These are phyloP conservation scores for Phoma sp. DNA, from an alignment of 2,329 filamentous ascomycete genomes.

Conservation along the genomic window DNA sequence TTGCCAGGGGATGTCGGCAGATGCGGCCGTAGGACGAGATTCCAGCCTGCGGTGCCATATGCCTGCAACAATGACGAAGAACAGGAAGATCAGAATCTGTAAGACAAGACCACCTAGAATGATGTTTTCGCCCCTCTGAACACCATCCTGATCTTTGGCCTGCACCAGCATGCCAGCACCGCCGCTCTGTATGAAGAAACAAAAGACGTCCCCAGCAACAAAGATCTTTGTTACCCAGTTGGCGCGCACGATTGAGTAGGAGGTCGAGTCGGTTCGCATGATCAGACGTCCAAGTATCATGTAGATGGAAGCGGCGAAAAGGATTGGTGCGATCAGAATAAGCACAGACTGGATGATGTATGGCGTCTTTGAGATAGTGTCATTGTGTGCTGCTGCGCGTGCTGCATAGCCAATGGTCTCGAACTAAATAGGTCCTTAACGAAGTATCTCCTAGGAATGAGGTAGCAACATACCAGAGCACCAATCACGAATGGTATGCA, in stretches of 20 bases:
- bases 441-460: not conserved
- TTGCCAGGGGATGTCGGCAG: constrained; percentile 40
- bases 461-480: constrained; percentile 52
- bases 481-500: constrained; percentile 58
- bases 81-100: constrained; percentile 63
- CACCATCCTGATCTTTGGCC: constrained; percentile 26
- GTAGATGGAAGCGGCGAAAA: constrained; percentile 57
- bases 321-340: constrained; percentile 52
- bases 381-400: constrained; percentile 38
- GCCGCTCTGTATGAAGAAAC: constrained; percentile 58
- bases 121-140: constrained; percentile 56
- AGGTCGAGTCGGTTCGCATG: constrained; percentile 49
- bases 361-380: constrained; percentile 34
- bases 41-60: constrained; percentile 58
- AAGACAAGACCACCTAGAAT: constrained; percentile 63
- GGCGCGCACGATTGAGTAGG: constrained; percentile 51
- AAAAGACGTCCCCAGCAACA: constrained; percentile 60
- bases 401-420: constrained; percentile 51
- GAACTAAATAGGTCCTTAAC: constrained; percentile 24
- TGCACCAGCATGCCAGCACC: constrained; percentile 54
- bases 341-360: constrained; percentile 51
- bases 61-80: constrained; percentile 59
- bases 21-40: constrained; percentile 35
- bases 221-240: constrained; percentile 61
- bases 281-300: constrained; percentile 55